Base-by-base conservation (phyloP, 2,329 filamentous ascomycete species). In the Colletotrichum plurivorum region DNA sequence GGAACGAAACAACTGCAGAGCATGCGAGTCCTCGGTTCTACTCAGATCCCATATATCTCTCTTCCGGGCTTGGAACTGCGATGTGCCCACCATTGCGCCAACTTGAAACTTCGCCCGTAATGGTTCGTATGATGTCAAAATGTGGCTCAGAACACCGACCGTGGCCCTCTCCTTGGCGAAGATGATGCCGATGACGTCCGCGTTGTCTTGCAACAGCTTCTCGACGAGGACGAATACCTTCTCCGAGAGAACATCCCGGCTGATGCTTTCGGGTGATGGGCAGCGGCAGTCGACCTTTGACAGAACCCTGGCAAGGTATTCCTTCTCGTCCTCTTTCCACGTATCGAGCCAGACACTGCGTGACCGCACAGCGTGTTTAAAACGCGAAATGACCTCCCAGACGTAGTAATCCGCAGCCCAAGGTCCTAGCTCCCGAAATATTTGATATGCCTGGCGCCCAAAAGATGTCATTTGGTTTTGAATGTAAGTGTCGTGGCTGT, bases 341-440 rank as follows among this genome's bases (percentile, higher is more conserved):
- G 78, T 76, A 22, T 82, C 77, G n/a, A 82, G 75, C 59, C 75
- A 64, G 13, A 76, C 67, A 65, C 79, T 12, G 73, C 70, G 6
- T 39, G 61, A 12, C 58, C 48, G 6, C 56, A 72, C 58, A 71
- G 66, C 64, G 75, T 51, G 51, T 72, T 73, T 59, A 60, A 82
- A 79, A 52, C 76, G 73, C 2, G 71, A 77, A 10, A 89, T 80
- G 4, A 85, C 84, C 45, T 81, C 81, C 59, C 79, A 78, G 25
- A 94, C 87, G 75, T 90, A 94, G 57, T 85, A 87, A 56, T 94
- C 90, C 0, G 87, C 86, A 1, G 91, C 91, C 91, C 92, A 95
- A 1, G 82, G 72, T 0, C 93, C 93, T 4, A 94, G 83, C 53
- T 92, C 86, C 3, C 75, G 72, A 22, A 82, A 82, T 1, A 94